phyloP scores from a whole-genome alignment of 2,329 filamentous ascomycete species.

The Alternaria solani region DNA sequence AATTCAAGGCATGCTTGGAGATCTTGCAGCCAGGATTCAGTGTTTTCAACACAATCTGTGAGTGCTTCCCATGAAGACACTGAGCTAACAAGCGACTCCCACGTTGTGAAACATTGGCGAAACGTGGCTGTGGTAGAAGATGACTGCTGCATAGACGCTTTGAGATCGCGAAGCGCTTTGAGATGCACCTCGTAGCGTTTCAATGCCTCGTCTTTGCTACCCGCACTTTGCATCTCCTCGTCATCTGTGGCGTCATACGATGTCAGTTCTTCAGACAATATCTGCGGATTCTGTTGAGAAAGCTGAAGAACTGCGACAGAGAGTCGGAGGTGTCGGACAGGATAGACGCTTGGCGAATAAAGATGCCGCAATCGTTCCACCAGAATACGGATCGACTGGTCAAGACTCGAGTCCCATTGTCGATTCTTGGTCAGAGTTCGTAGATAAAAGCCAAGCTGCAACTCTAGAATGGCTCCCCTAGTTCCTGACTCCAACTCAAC shows the following conservation, averaged over 20 bases:
- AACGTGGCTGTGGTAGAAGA: slow-evolving; percentile 36
- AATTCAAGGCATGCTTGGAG: slow-evolving; percentile 64
- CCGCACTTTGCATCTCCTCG: neutral
- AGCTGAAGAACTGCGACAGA: slow-evolving; percentile 40
- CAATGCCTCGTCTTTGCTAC: slow-evolving; percentile 47
- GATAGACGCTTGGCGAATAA: slow-evolving; percentile 39
- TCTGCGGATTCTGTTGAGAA: slow-evolving; percentile 67
- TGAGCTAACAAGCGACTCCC: slow-evolving; percentile 50
- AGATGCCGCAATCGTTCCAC: slow-evolving; percentile 34
- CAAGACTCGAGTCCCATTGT: slow-evolving; percentile 39
- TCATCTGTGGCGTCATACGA: slow-evolving; percentile 3
- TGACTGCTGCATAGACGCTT: slow-evolving; percentile 53
- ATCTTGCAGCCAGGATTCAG: slow-evolving; percentile 59
- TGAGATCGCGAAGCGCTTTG: slow-evolving; percentile 49
- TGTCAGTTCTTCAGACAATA: slow-evolving; percentile 50
- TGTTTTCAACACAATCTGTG: slow-evolving; percentile 58
- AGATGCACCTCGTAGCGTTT: slow-evolving; percentile 47
- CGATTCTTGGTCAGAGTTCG: slow-evolving; percentile 43
- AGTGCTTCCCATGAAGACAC: slow-evolving; percentile 51
- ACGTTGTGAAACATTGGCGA: slow-evolving; percentile 43
- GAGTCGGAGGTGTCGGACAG: slow-evolving; percentile 44
- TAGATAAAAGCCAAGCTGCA: slow-evolving; percentile 49
- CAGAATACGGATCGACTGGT: slow-evolving; percentile 33
- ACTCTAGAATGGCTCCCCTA: slow-evolving; percentile 54
- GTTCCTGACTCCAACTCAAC: slow-evolving; percentile 33